Conservation (phyloP, 495 filamentous ascomycete genomes). For the Annulohypoxylon nitens region DNA sequence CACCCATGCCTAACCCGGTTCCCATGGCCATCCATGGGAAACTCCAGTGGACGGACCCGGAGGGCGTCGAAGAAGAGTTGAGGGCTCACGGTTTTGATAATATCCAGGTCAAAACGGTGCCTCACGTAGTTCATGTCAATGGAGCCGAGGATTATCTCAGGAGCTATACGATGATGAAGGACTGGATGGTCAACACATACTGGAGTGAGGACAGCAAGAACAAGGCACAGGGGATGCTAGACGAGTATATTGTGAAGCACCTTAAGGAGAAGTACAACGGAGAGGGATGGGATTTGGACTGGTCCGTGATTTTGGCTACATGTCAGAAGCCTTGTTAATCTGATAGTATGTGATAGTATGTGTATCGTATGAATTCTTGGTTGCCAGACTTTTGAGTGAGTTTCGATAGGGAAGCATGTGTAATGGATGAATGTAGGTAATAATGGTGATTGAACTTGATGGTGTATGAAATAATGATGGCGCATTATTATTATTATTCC, state of each 20-base stretch:
- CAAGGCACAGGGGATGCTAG: constrained; percentile 53
- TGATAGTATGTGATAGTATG: no score
- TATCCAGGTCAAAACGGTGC: constrained; percentile 51
- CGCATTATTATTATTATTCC: background rate
- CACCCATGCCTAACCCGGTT: constrained; percentile 47
- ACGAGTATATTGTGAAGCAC: constrained; percentile 49
- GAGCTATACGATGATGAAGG: constrained; percentile 53
- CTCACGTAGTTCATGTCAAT: constrained; percentile 47
- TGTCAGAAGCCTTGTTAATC: constrained; percentile 46
- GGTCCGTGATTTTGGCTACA: constrained; percentile 52
- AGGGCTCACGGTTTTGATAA: constrained; percentile 49
- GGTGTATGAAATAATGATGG: background rate
- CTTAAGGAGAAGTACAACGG: constrained; percentile 55
- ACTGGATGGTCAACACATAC: constrained; percentile 51
- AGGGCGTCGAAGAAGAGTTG: constrained; percentile 54
- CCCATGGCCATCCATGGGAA: constrained; percentile 52
- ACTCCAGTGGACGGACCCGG: constrained; percentile 53
- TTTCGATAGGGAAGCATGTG: no score
- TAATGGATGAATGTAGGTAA: no score
- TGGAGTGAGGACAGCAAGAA: constrained; percentile 58
- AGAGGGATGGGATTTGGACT: constrained; percentile 54
- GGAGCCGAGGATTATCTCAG: constrained; percentile 50
- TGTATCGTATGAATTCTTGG: no score
- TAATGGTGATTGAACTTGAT: no score
- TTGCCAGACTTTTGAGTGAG: no score